phyloP scores from a whole-genome alignment of 78 protist genomes.

The Dictyostelium intermedium region DNA sequence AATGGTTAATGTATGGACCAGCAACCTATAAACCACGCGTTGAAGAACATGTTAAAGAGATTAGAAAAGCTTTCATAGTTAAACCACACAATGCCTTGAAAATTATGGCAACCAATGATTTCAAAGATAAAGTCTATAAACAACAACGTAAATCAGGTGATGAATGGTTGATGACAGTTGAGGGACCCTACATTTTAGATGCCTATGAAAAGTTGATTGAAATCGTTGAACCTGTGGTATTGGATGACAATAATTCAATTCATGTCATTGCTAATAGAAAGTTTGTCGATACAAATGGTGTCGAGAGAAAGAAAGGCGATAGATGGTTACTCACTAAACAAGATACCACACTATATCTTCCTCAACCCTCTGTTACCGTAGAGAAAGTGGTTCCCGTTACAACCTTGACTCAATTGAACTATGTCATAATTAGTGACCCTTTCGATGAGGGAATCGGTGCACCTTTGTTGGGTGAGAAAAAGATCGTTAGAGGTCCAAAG shows the following conservation, averaged over 20 bases:
- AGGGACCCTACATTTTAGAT: conserved; percentile 40
- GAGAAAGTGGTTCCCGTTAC: neutral
- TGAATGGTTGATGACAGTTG: conserved; percentile 33
- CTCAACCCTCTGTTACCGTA: conserved; percentile 36
- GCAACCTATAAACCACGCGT: conserved; percentile 76
- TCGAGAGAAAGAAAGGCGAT: conserved; percentile 51
- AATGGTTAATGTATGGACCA: conserved; percentile 83
- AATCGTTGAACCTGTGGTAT: conserved; percentile 4
- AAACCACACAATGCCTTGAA: conserved; percentile 33
- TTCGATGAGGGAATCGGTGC: neutral
- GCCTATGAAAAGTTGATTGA: conserved; percentile 34
- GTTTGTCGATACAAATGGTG: neutral
- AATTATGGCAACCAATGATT: conserved; percentile 20
- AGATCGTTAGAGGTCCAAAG: conserved; percentile 15
- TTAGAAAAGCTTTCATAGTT: conserved; percentile 18
- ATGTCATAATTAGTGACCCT: neutral
- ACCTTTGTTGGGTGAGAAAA: neutral
- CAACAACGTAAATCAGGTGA: conserved; percentile 30
- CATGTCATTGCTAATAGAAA: neutral
- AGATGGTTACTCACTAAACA: conserved; percentile 31
- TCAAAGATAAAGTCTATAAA: neutral
- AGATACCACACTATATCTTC: conserved; percentile 26
- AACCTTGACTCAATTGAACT: neutral
- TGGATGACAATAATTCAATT: conserved; percentile 3
- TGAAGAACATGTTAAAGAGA: conserved; percentile 16